Conservation (phyloP, 2,329 filamentous ascomycete species). For the Penicillium olsonii region DNA sequence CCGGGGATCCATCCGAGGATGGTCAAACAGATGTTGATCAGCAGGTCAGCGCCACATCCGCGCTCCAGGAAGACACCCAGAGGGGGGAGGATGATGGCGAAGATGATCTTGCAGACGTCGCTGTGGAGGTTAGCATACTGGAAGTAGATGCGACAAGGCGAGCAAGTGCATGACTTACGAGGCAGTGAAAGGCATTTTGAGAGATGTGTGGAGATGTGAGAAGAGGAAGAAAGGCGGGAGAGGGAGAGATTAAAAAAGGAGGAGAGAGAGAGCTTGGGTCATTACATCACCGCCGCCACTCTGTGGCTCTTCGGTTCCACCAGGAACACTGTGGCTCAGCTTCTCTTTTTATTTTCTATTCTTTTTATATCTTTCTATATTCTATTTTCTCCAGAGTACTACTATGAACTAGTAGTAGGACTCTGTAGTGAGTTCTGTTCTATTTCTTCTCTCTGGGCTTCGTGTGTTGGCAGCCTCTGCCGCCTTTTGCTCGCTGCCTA, state of each 20-base stretch:
- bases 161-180: too few species aligned
- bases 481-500: constrained; percentile 26
- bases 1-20: constrained; percentile 75
- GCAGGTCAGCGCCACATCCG: constrained; percentile 80
- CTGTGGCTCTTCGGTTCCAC: constrained; percentile 12
- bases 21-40: constrained; percentile 91
- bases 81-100: constrained; percentile 87
- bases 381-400: neutral
- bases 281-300: constrained; percentile 37
- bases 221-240: constrained; percentile 10
- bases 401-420: too few species aligned
- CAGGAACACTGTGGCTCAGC: constrained; percentile 1
- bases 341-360: neutral
- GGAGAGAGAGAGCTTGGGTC: constrained; percentile 40
- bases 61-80: constrained; percentile 93
- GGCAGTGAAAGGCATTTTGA: constrained; percentile 54
- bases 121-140: constrained; percentile 40
- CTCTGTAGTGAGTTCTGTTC: too few species aligned
- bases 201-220: constrained; percentile 12
- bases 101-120: constrained; percentile 79
- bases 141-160: constrained; percentile 1
- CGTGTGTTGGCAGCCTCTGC: constrained; percentile 4
- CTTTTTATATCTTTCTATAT: neutral
- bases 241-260: constrained; percentile 34
- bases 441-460: too few species aligned